Percentiles rank a stretch among this genome's conserved stretches.
Evolutionary conservation across 176 grass and related monocot species (phyloP).

Genomic region (Dactylis glomerata): DNA sequence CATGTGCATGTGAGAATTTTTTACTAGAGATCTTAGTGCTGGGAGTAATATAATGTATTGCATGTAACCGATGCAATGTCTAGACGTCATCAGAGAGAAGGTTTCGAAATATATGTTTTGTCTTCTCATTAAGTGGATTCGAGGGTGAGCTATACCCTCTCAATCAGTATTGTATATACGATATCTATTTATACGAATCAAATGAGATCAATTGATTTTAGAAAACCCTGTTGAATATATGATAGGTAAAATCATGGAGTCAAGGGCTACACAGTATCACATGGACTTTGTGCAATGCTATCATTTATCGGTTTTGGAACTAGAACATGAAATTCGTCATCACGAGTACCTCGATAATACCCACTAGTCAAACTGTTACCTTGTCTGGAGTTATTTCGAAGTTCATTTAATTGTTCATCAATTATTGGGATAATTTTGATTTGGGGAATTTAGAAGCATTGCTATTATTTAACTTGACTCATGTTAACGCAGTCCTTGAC

Average conservation of each 20-base stretch:
- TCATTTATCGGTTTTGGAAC: not conserved
- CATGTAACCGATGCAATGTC: not conserved
- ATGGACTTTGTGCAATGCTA: not conserved
- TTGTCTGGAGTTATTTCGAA: not conserved
- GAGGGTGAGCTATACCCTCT: not conserved
- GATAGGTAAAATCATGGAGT: not conserved
- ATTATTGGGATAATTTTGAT: not conserved
- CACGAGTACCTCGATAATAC: not conserved
- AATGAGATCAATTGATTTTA: not conserved
- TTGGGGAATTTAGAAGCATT: not conserved
- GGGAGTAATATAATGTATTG: not conserved
- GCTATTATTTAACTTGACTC: not conserved
- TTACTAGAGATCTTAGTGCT: not conserved
- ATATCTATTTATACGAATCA: constrained; percentile 12
- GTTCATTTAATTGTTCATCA: not conserved
- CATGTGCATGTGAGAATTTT: not conserved
- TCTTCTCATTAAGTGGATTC: not conserved
- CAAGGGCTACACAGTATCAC: not conserved
- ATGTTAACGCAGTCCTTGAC: not conserved
- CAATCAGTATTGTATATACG: not conserved
- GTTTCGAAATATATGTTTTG: not conserved
- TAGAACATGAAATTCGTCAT: not conserved
- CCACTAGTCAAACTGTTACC: not conserved
- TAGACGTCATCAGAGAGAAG: not conserved
- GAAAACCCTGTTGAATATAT: not conserved